Percentiles rank a stretch among this genome's conserved stretches.
phyloP scores from a whole-genome alignment of 2,329 filamentous ascomycete species.

The Stachybotrys chartarum region DNA sequence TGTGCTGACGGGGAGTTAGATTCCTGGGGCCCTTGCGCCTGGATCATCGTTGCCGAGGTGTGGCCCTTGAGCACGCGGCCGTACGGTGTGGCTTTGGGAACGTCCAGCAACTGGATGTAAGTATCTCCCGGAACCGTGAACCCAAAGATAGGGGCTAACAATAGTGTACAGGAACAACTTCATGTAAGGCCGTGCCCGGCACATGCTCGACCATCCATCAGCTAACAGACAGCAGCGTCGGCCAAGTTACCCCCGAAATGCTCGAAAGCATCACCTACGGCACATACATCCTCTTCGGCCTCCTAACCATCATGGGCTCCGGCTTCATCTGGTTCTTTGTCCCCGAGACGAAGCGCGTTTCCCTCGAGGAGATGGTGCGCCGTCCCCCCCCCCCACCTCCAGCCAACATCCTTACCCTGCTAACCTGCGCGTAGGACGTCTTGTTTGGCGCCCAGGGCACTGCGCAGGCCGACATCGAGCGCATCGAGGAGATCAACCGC shows the following conservation, averaged over 20 bases:
- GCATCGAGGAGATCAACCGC: conserved; percentile 65
- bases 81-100: conserved; percentile 64
- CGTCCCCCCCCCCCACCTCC: not conserved
- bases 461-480: conserved; percentile 58
- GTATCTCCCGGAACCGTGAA: not conserved
- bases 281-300: conserved; percentile 64
- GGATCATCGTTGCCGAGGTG: conserved; percentile 69
- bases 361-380: conserved; percentile 56
- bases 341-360: conserved; percentile 57
- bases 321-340: conserved; percentile 57
- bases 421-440: conserved; percentile 39
- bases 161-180: not conserved
- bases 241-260: conserved; percentile 64
- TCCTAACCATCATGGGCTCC: conserved; percentile 56
- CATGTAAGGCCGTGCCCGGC: not conserved
- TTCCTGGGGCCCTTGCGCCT: conserved; percentile 66
- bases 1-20: conserved; percentile 29
- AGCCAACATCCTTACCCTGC: fast-evolving
- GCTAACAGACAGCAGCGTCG: conserved; percentile 31
- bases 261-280: conserved; percentile 58
- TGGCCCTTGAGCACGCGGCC: conserved; percentile 65
- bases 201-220: too few species aligned
- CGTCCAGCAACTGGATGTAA: conserved; percentile 55
- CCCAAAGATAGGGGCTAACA: not conserved
- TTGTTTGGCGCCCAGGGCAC: conserved; percentile 62